Conservation (phyloP, 441 rosid genomes). For the Oxalis stricta region DNA sequence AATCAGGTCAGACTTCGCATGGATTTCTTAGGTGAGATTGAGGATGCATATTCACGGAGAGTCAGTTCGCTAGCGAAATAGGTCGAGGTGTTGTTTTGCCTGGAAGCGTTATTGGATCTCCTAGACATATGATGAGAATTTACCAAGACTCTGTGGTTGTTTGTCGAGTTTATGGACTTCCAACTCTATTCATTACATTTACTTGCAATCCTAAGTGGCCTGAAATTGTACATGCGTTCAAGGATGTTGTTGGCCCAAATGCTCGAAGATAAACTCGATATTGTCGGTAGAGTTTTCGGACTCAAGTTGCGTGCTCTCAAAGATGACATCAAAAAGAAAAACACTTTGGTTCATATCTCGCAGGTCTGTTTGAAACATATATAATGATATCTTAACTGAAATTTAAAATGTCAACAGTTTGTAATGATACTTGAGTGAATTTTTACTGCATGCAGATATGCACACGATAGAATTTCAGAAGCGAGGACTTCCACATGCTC, state of each 20-base stretch:
- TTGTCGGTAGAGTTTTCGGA: background rate
- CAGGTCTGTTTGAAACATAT: too few species aligned
- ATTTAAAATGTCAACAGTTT: background rate
- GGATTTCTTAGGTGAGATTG: background rate
- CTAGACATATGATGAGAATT: slow-evolving; percentile 2
- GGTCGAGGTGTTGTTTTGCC: slow-evolving; percentile 1
- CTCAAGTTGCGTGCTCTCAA: background rate
- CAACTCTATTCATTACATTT: background rate
- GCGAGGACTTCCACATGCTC: slow-evolving; percentile 6
- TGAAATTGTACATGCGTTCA: background rate
- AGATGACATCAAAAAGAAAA: too few species aligned
- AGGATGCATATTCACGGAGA: too few species aligned
- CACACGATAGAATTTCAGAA: slow-evolving; percentile 6
- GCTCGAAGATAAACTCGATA: background rate
- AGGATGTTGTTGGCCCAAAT: background rate
- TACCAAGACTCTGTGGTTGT: too few species aligned
- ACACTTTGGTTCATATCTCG: too few species aligned
- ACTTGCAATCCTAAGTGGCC: slow-evolving; percentile 3
- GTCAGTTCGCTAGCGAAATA: background rate
- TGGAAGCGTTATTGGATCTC: background rate
- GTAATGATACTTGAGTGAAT: background rate
- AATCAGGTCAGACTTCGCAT: too few species aligned
- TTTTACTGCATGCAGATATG: background rate
- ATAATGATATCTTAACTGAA: too few species aligned
- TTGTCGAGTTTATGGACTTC: background rate